Percentiles rank a stretch among this genome's conserved stretches.
These are phyloP conservation scores for Fusarium liriodendri DNA, from an alignment of 2,329 filamentous ascomycete genomes.

Conservation along the genomic window DNA sequence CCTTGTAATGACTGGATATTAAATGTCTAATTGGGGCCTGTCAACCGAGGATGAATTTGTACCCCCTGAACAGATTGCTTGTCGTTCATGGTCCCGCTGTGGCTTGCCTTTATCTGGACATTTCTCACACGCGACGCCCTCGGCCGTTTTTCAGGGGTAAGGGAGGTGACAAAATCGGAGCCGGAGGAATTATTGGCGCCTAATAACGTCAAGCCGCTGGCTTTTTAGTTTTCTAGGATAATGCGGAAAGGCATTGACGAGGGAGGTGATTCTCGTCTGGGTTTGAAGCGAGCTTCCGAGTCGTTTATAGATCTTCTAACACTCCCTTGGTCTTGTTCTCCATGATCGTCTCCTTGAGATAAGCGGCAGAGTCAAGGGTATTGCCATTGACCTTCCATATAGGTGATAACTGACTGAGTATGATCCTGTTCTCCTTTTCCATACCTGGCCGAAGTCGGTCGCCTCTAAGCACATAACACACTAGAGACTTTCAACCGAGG, in stretches of 20 bases:
- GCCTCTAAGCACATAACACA: background rate
- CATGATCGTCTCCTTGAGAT: background rate
- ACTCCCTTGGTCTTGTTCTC: background rate
- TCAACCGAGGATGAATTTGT: background rate
- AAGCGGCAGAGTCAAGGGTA: background rate
- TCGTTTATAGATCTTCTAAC: background rate
- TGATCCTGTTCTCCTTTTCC: background rate
- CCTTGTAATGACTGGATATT: background rate
- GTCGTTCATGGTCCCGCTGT: background rate
- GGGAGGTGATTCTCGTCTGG: background rate
- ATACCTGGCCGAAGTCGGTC: background rate
- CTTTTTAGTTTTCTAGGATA: background rate
- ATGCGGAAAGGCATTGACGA: background rate
- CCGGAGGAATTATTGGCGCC: background rate
- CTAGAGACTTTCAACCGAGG: background rate
- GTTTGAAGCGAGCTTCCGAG: background rate
- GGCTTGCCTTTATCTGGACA: constrained; percentile 4
- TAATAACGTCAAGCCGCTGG: background rate
- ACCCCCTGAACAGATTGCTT: background rate
- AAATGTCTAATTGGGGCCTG: background rate
- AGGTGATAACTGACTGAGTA: background rate
- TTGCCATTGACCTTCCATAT: background rate
- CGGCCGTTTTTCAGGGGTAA: background rate
- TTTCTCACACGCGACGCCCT: constrained; percentile 11
- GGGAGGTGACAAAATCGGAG: background rate